Percentiles rank a stretch among this genome's conserved stretches.
Evolutionary conservation across 805 yeast species (phyloP).

Genomic region (Monosporozyma siamensis): DNA sequence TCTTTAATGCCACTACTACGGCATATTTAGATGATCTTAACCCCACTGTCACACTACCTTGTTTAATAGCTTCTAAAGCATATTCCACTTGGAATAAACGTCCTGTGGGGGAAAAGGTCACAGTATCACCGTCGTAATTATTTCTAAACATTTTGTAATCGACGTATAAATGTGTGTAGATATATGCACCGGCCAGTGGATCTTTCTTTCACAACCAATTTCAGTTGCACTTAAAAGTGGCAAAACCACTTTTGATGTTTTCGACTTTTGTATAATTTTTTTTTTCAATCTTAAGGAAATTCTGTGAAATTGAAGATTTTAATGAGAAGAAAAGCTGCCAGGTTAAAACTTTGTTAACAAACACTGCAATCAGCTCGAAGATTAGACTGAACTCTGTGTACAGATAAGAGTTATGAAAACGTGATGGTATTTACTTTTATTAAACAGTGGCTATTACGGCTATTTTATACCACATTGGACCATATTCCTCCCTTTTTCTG

Average conservation of each 20-base stretch:
- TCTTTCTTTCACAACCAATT: too few species aligned
- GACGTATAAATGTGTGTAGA: neutral
- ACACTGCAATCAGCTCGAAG: too few species aligned
- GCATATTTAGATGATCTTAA: conserved; percentile 78
- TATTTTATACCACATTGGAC: conserved; percentile 26
- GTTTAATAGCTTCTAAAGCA: conserved; percentile 95
- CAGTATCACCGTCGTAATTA: conserved; percentile 97
- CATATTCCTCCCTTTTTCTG: conserved; percentile 37
- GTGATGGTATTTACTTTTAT: conserved; percentile 7
- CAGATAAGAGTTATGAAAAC: neutral
- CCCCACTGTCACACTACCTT: conserved; percentile 96
- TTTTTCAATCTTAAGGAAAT: neutral
- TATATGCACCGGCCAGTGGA: too few species aligned
- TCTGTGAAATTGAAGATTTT: neutral
- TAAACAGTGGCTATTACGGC: conserved; percentile 15
- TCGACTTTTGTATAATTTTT: too few species aligned
- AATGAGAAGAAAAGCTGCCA: too few species aligned
- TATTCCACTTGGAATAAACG: conserved; percentile 96
- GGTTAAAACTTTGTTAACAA: too few species aligned
- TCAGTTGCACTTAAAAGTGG: neutral
- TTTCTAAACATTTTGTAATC: conserved; percentile 96
- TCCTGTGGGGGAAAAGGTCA: conserved; percentile 97
- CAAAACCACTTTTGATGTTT: neutral
- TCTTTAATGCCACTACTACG: conserved; percentile 85
- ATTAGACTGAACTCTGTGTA: too few species aligned